phyloP scores from a whole-genome alignment of 1,139 yeast species.

The Pneumocystis murina region DNA sequence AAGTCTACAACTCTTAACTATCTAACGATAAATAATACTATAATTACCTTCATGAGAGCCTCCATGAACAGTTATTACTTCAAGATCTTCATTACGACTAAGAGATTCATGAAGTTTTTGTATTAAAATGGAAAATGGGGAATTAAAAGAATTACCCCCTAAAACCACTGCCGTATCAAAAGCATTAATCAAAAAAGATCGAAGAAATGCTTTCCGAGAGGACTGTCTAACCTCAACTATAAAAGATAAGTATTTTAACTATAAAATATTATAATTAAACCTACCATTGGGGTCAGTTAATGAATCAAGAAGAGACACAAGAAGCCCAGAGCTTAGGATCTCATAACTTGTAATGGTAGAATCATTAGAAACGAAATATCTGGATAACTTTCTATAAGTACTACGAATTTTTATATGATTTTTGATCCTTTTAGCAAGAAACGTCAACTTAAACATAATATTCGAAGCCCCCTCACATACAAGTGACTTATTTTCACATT shows the following conservation, averaged over 20 bases:
- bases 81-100: constrained; percentile 63
- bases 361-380: constrained; percentile 21
- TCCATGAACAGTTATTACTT: constrained; percentile 44
- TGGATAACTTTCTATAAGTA: constrained; percentile 35
- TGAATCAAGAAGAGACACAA: constrained; percentile 33
- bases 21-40: neutral
- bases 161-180: constrained; percentile 9
- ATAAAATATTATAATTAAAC: constrained; percentile 13
- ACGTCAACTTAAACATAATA: neutral
- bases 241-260: neutral
- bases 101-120: constrained; percentile 57
- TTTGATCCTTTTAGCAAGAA: neutral
- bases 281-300: constrained; percentile 25
- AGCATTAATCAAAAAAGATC: constrained; percentile 30
- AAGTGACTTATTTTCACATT: neutral
- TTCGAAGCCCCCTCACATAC: neutral
- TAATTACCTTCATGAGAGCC: constrained; percentile 16
- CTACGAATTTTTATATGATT: constrained; percentile 1
- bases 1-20: constrained; percentile 9
- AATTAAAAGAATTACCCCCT: neutral
- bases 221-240: neutral
- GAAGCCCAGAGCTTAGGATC: constrained; percentile 52
- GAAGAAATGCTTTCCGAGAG: constrained; percentile 32
- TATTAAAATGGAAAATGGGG: constrained; percentile 26
- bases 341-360: constrained; percentile 56